Evolutionary conservation across 2,329 filamentous ascomycete genomes (phyloP), one percentile per base, ranked within the genome.

Genomic region (Herpotrichia juniperi): DNA sequence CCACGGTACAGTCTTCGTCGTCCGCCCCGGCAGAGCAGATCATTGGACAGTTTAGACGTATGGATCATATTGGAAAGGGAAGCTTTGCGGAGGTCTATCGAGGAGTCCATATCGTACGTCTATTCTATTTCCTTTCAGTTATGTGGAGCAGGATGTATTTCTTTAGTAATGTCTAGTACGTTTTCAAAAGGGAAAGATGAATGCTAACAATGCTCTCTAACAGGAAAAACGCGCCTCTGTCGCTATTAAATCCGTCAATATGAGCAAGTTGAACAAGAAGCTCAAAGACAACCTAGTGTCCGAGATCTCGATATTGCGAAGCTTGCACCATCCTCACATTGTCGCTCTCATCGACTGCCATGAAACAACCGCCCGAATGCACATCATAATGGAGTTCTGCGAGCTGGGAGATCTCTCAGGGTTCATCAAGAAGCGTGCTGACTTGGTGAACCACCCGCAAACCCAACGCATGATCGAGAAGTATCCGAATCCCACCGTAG

Each of bases 301-400:
- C 68, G 94, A 99, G 79, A 97, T 99, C 72, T 84, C 93, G 64
- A 99, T 99, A 59, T 87, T 99, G 68, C 94, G 94, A 76, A 90
- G 87, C 58, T 84, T 99, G 24, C 90, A 94, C 53, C 94, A 99
- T 75, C 94, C 94, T 24, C 94, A 99, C 71, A 97, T 99, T 64
- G 94, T 97, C 61, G 90, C 92, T 63, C 87, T 99, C 42, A 93
- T 97, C 79, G 91, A 96, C 76, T 97, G 93, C 78, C 84, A 93
- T 73, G 93, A 97, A 74, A 89, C 91, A 0, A 80, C 85, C 3
- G 87, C 88, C 19, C 90, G 96, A 69, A 97, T 97, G 76, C 94
- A 99, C 76, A 84, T 99, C 52, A 88, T 97, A 58, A 99, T 97
- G 93, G 94, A 99, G 78, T 97, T 96, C 76, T 97, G 94, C 77